A percentile compares a stretch with the other conserved stretches of the same genome.
These are phyloP conservation scores for Gamarada debralockiae DNA, from an alignment of 495 filamentous ascomycete species.

Conservation along the genomic window DNA sequence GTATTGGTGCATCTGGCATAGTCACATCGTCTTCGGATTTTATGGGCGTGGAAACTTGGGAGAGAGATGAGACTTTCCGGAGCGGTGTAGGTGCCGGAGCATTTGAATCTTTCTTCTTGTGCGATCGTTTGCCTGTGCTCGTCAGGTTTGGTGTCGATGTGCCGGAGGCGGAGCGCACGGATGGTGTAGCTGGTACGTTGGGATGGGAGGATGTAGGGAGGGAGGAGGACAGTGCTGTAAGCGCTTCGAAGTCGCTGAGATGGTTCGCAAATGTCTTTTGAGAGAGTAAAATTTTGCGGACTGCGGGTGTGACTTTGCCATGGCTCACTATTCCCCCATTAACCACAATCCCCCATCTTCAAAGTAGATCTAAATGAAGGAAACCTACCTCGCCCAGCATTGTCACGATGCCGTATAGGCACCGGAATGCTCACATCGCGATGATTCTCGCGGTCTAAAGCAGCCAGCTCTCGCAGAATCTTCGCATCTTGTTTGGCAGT, in stretches of 20 bases:
- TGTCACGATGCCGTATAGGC: slow-evolving; percentile 49
- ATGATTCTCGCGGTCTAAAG: slow-evolving; percentile 76
- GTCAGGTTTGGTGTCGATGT: slow-evolving; percentile 10
- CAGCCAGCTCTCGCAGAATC: slow-evolving; percentile 69
- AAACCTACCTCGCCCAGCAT: slow-evolving; percentile 38
- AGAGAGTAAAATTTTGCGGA: slow-evolving; percentile 85
- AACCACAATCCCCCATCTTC: not conserved
- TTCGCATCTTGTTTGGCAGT: slow-evolving; percentile 74
- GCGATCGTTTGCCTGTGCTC: slow-evolving; percentile 14
- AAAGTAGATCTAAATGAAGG: not conserved
- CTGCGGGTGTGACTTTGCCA: slow-evolving; percentile 68
- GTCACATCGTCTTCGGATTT: slow-evolving; percentile 7
- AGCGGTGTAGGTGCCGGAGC: slow-evolving; percentile 20
- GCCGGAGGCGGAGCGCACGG: not conserved
- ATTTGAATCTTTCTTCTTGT: slow-evolving; percentile 34
- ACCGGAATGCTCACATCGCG: slow-evolving; percentile 67
- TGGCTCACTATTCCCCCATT: slow-evolving; percentile 18
- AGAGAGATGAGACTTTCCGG: slow-evolving; percentile 9
- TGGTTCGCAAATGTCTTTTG: slow-evolving; percentile 93
- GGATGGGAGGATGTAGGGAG: slow-evolving; percentile 24
- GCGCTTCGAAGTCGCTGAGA: slow-evolving; percentile 86
- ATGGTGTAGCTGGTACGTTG: slow-evolving; percentile 16
- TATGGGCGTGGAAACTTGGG: slow-evolving; percentile 26
- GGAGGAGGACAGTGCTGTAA: too few relatives aligned
- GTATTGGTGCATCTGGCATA: slow-evolving; percentile 18